Evolutionary conservation across 495 filamentous ascomycete species (phyloP).

Genomic region (Talaromyces ruber): DNA sequence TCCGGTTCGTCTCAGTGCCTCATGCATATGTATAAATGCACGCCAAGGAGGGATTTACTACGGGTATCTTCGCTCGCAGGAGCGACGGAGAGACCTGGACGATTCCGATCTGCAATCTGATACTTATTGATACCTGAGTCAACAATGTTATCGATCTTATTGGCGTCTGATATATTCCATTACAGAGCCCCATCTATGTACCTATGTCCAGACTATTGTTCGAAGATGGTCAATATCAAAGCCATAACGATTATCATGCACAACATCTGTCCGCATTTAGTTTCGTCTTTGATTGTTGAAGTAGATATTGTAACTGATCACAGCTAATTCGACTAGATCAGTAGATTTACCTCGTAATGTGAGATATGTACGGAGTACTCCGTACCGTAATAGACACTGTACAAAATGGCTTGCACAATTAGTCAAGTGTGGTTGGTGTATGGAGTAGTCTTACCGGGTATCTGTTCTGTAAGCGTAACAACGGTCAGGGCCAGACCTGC

Average conservation of each 20-base stretch:
- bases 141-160: background rate
- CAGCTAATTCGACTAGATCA: no score
- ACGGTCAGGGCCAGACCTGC: background rate
- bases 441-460: background rate
- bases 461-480: background rate
- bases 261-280: background rate
- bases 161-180: background rate
- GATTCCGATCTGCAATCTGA: background rate
- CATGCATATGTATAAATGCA: background rate
- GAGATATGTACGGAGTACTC: background rate
- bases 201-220: background rate
- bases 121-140: background rate
- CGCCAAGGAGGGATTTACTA: background rate
- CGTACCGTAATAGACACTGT: background rate
- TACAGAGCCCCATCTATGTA: background rate
- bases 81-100: background rate
- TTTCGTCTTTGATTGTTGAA: background rate
- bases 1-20: background rate
- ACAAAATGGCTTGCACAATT: no score
- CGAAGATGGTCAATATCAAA: background rate
- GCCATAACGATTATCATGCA: background rate
- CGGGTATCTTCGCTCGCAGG: background rate
- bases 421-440: background rate
- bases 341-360: background rate
- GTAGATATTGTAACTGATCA: background rate